Base-by-base conservation (phyloP, 2,329 filamentous ascomycete genomes). In the Exophiala dermatitidis region DNA sequence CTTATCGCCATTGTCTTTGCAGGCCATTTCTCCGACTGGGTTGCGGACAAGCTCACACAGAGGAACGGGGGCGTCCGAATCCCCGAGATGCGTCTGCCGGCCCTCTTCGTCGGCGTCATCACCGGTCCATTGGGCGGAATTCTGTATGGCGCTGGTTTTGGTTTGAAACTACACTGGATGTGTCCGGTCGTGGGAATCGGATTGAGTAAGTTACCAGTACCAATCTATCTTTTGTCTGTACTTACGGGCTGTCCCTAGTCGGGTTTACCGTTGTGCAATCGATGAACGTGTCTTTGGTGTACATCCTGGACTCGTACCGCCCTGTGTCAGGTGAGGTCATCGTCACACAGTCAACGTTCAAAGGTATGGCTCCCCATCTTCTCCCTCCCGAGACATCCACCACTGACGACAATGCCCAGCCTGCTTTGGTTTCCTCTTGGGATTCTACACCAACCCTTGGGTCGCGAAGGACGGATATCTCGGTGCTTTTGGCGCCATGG, bases 11-110 rank as follows among this genome's bases (percentile, higher is more conserved):
- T 78, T 1, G 68, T 74, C 48, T 77, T 67, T 58, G 80, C 77
- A 0, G 78, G 79, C 4, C 55, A 68, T 26, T 60, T 80, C 12
- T 78, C 76, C 59, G 79, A 81, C 63, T 67, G 64, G 53, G 69
- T 81, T 9, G 69, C 79, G 8, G 53, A 68, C 10, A 63, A 62
- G 38, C 59, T 80, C 37, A 70, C 74, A 1, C 71, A 68, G 58
- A 67, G 64, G 46, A 75, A 76, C 54, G 50, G 46, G 5, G 69
- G 70, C 30, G 57, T 72, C 5, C 70, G 74, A 38, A 66, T 72
- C 1, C 68, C 78, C 0, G 78, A 81, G 64, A 78, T 78, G 76
- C 69, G 78, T 9, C 62, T 81, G 29, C 46, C 46, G 9, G 46
- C 46, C 40, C 32, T 48, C 29, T 9, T 4, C 12, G 32, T 26